Evolutionary conservation across 345 rosid genomes (phyloP).

Genomic region (Populus simonii): DNA sequence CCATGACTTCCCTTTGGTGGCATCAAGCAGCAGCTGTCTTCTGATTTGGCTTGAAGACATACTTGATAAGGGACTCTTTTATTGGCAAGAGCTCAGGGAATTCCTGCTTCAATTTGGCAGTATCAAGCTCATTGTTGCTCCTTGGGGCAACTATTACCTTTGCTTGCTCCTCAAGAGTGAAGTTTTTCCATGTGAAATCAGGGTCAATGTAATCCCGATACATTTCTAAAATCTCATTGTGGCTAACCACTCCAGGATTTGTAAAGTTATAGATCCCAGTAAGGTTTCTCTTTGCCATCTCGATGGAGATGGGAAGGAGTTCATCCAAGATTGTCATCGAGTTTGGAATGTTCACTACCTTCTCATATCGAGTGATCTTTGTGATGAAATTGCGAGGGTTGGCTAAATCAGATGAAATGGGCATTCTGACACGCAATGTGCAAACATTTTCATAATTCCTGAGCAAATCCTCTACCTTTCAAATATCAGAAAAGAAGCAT

Average conservation of each 20-base stretch:
- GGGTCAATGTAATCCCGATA: slow-evolving; percentile 64
- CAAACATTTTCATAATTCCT: slow-evolving; percentile 83
- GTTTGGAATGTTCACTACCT: slow-evolving; percentile 87
- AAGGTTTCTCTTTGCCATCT: slow-evolving; percentile 94
- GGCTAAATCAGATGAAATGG: slow-evolving; percentile 72
- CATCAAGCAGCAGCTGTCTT: slow-evolving; percentile 43
- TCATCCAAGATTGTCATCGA: slow-evolving; percentile 91
- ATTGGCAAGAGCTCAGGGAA: slow-evolving; percentile 83
- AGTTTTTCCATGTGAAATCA: slow-evolving; percentile 77
- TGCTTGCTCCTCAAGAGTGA: slow-evolving; percentile 83
- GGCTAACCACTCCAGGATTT: slow-evolving; percentile 86
- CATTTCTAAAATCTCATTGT: slow-evolving; percentile 89
- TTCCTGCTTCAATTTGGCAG: slow-evolving; percentile 62
- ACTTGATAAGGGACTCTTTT: slow-evolving; percentile 75
- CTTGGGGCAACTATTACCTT: slow-evolving; percentile 86
- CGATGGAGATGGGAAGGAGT: slow-evolving; percentile 79
- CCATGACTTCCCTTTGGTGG: not conserved
- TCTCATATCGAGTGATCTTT: slow-evolving; percentile 71
- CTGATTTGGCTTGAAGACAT: slow-evolving; percentile 76
- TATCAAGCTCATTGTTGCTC: slow-evolving; percentile 93
- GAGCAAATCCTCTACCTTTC: slow-evolving; percentile 77
- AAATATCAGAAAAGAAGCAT: not conserved
- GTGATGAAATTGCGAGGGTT: slow-evolving; percentile 90
- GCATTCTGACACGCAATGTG: slow-evolving; percentile 88
- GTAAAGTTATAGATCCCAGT: slow-evolving; percentile 91